These are phyloP conservation scores for Coemansia sp. DNA, from an alignment of 192 early-diverging fungal genomes.

Conservation along the genomic window DNA sequence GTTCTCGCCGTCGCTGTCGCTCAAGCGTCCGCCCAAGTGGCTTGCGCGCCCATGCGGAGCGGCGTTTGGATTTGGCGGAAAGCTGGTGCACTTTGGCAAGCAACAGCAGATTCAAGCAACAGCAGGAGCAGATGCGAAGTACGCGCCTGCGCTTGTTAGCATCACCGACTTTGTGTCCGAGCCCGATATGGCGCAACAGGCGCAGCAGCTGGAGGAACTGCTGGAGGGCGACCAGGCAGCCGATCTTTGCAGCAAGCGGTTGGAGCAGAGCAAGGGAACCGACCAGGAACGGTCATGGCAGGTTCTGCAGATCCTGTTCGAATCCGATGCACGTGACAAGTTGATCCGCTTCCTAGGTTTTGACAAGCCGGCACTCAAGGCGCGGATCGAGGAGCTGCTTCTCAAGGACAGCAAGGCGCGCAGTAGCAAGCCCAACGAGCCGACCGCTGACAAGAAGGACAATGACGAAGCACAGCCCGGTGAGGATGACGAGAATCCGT, in stretches of 20 bases:
- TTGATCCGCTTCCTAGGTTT: slow-evolving; percentile 89
- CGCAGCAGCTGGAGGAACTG: slow-evolving; percentile 70
- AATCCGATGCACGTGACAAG: slow-evolving; percentile 72
- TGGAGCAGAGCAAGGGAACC: slow-evolving; percentile 31
- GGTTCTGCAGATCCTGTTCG: slow-evolving; percentile 82
- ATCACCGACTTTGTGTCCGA: slow-evolving; percentile 72
- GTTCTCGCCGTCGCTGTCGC: slow-evolving; percentile 56
- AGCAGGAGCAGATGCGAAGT: background rate
- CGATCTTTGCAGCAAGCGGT: slow-evolving; percentile 51
- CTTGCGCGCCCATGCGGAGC: slow-evolving; percentile 82
- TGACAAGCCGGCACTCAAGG: slow-evolving; percentile 64
- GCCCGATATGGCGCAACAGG: slow-evolving; percentile 65
- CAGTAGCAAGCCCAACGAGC: background rate
- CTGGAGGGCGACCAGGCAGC: slow-evolving; percentile 57
- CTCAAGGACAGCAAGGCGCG: slow-evolving; percentile 16
- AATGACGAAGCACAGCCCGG: slow-evolving; percentile 14
- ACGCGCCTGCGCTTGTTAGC: slow-evolving; percentile 52
- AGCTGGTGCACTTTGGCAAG: slow-evolving; percentile 76
- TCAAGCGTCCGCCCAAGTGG: slow-evolving; percentile 94
- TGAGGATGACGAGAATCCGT: slow-evolving; percentile 10
- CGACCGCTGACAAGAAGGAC: slow-evolving; percentile 8
- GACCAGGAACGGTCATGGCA: slow-evolving; percentile 63
- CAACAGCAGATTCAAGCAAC: slow-evolving; percentile 19
- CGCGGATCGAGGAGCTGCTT: slow-evolving; percentile 59
- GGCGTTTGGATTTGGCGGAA: slow-evolving; percentile 87